Evolutionary conservation across 495 filamentous ascomycete genomes (phyloP).

Genomic region (Terfezia claveryi): DNA sequence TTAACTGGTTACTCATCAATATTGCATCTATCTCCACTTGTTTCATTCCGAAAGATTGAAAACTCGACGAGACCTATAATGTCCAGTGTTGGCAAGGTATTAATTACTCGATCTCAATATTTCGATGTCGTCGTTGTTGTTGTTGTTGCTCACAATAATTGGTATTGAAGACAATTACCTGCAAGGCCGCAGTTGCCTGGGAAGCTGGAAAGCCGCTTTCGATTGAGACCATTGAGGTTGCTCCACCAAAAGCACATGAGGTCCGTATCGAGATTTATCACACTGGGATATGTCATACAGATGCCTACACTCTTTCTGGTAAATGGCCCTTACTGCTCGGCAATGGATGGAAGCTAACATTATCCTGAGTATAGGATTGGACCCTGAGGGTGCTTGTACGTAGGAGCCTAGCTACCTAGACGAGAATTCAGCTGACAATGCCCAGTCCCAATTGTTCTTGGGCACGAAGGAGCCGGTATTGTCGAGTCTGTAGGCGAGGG

Average conservation of each 20-base stretch:
- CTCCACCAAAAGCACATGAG: slow-evolving; percentile 77
- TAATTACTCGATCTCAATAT: too few species aligned
- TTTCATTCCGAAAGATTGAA: too few species aligned
- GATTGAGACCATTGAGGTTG: slow-evolving; percentile 81
- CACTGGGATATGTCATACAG: slow-evolving; percentile 96
- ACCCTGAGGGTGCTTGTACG: slow-evolving; percentile 76
- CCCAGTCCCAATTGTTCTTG: slow-evolving; percentile 63
- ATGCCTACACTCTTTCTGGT: slow-evolving; percentile 94
- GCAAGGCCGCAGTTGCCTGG: slow-evolving; percentile 88
- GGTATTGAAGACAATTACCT: slow-evolving; percentile 41
- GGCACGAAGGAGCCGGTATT: slow-evolving; percentile 90
- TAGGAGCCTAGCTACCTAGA: not conserved
- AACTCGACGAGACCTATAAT: too few species aligned
- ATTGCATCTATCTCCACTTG: too few species aligned
- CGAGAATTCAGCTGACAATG: not conserved
- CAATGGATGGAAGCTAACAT: not conserved
- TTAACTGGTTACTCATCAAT: too few species aligned
- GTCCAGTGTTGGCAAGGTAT: too few species aligned
- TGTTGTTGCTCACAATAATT: too few species aligned
- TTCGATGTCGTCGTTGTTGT: too few species aligned
- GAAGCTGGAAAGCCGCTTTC: slow-evolving; percentile 72
- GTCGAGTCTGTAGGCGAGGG: slow-evolving; percentile 95
- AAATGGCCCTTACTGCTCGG: not conserved
- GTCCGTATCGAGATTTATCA: slow-evolving; percentile 91
- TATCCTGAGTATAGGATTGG: slow-evolving; percentile 30